Percentiles rank a stretch among this genome's conserved stretches.
These are phyloP conservation scores for Myxozyma neglecta DNA, from an alignment of 805 yeast species.

Conservation along the genomic window DNA sequence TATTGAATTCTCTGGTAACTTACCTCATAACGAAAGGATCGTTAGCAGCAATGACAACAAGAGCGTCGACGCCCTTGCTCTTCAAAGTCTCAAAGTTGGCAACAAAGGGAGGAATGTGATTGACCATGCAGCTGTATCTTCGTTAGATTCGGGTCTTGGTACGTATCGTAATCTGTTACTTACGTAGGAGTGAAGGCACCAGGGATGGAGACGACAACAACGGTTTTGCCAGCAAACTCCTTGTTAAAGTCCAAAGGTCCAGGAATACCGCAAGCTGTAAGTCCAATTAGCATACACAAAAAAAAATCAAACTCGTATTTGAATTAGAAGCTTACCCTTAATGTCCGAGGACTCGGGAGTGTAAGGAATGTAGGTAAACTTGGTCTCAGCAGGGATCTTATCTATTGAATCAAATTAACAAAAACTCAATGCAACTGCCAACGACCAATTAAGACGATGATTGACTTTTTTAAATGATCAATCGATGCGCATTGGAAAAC, in stretches of 20 bases:
- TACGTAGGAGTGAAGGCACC: constrained; percentile 79
- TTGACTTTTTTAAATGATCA: background rate
- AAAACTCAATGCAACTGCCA: background rate
- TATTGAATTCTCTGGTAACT: background rate
- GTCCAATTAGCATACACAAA: background rate
- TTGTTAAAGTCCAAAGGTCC: constrained; percentile 40
- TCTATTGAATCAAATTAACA: constrained; percentile 7
- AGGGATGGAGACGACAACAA: constrained; percentile 74
- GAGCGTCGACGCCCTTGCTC: constrained; percentile 61
- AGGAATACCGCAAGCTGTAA: constrained; percentile 45
- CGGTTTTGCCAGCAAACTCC: constrained; percentile 49
- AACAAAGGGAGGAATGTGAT: constrained; percentile 70
- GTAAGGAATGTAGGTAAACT: constrained; percentile 41
- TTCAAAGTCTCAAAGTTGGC: constrained; percentile 51
- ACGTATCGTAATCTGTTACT: background rate
- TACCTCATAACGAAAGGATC: constrained; percentile 62
- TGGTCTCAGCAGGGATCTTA: constrained; percentile 40
- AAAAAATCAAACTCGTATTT: background rate
- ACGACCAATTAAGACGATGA: background rate
- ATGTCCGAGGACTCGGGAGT: constrained; percentile 37
- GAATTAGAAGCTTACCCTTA: constrained; percentile 14
- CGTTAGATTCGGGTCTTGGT: background rate
- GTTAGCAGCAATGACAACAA: constrained; percentile 65
- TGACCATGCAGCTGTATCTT: constrained; percentile 51
- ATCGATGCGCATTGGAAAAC: background rate